Conservation (phyloP, 208 protist species). For the Novymonas esmeraldas region DNA sequence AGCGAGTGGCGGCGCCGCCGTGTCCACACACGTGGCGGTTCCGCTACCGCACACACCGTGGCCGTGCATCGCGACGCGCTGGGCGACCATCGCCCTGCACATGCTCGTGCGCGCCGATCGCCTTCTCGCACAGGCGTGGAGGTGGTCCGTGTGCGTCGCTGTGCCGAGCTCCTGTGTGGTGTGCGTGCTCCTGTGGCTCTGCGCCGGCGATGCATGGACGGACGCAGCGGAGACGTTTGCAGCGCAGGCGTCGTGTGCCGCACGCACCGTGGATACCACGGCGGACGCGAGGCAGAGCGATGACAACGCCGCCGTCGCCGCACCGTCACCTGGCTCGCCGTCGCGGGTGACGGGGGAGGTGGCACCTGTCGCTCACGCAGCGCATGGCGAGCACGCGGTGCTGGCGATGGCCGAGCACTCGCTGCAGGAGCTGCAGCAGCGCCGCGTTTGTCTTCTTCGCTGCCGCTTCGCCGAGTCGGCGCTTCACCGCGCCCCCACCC, state of each 20-base stretch:
- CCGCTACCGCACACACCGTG: neutral
- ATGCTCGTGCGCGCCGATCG: conserved; percentile 11
- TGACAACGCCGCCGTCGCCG: no score
- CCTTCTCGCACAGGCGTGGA: conserved; percentile 3
- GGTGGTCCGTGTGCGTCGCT: conserved; percentile 5
- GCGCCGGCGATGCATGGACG: conserved; percentile 20
- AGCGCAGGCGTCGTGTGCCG: neutral
- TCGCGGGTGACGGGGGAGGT: no score
- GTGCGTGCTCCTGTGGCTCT: conserved; percentile 25
- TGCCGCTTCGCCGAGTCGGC: conserved; percentile 12
- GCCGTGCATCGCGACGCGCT: neutral
- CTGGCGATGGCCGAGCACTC: neutral
- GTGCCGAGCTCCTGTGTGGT: conserved; percentile 15
- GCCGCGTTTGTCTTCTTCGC: conserved; percentile 15
- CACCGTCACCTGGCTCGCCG: no score
- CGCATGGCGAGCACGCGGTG: neutral
- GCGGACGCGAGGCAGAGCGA: neutral
- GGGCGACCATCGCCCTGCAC: conserved; percentile 11
- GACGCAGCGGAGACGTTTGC: conserved; percentile 13
- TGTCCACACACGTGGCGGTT: no score
- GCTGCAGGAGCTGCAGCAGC: neutral
- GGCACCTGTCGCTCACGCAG: neutral
- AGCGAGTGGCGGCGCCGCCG: no score
- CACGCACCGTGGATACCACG: neutral
- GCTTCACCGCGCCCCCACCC: conserved; percentile 21